Evolutionary conservation across 805 yeast species (phyloP), one percentile per base, ranked within the genome.

Genomic region (Kodamaea lidongshanica): DNA sequence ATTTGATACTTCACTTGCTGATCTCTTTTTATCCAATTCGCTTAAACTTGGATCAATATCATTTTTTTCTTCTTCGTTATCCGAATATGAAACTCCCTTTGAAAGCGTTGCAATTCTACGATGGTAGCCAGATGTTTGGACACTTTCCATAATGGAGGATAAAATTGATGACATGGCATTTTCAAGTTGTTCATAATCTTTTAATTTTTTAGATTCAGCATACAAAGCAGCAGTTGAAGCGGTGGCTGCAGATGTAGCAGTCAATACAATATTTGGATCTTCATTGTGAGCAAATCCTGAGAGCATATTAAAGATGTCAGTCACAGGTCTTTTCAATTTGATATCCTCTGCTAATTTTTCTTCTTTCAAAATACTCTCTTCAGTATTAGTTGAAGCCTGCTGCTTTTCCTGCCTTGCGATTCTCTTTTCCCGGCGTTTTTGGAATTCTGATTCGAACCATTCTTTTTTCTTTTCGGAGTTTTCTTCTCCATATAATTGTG

Each of bases 381-480:
- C 36, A 18, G 24, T 30, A 25, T 23, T 39, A 13, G 34, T 32
- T 3, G 22, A n/a, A 9, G 18, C n/a, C 9, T 21, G 29, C 23
- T 16, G 30, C 48, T 21, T 37, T 14, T 34, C 32, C 20, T 33
- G 35, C 26, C 39, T 32, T 6, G 41, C 27, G 22, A 76, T 41
- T 32, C 94, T 58, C 46, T 74, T 76, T 34, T 69, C 70, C 42
- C 75, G 74, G 16, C 95, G 65, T 39, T 67, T 71, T 27, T 65
- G 71, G 48, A 82, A 85, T 50, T 86, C 95, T 3, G 64, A 61
- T 20, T 77, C 79, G 19, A 84, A 68, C 96, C 96, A 89, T 23
- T 67, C 61, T 23, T 54, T 51, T 39, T 74, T 71, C 25, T 69
- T 74, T 7, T 59, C 65, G 7, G 79, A 56, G 5, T 74, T 76